These are phyloP conservation scores for Colletotrichum tanaceti DNA, from an alignment of 2,329 filamentous ascomycete species.

Conservation along the genomic window DNA sequence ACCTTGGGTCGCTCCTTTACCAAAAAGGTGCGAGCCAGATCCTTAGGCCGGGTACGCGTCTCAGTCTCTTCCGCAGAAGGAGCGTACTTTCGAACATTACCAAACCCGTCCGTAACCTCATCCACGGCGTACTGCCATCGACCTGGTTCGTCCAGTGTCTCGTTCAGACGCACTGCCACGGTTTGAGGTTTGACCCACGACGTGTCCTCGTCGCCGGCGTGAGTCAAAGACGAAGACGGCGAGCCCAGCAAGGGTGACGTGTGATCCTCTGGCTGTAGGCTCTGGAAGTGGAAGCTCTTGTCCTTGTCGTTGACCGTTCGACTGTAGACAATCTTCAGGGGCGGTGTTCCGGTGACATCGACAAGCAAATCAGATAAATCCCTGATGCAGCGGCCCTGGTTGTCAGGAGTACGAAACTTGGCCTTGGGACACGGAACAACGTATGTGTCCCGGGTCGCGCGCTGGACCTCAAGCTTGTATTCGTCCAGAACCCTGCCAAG, in stretches of 20 bases:
- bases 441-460: constrained; percentile 79
- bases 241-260: constrained; percentile 79
- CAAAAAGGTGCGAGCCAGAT: constrained; percentile 79
- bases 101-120: constrained; percentile 90
- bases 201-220: constrained; percentile 71
- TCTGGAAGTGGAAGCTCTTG: constrained; percentile 89
- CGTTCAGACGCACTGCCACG: constrained; percentile 86
- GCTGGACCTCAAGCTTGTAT: constrained; percentile 92
- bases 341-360: constrained; percentile 88
- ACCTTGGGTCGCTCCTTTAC: constrained; percentile 89
- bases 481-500: constrained; percentile 89
- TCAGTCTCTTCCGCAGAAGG: constrained; percentile 75
- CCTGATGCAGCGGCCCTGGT: constrained; percentile 79
- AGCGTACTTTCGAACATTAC: constrained; percentile 84
- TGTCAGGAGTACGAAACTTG: constrained; percentile 72
- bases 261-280: constrained; percentile 89
- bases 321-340: constrained; percentile 92
- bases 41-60: constrained; percentile 66
- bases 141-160: constrained; percentile 83
- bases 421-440: constrained; percentile 89
- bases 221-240: constrained; percentile 67
- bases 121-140: constrained; percentile 92
- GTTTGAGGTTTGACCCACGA: constrained; percentile 83
- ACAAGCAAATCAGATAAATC: constrained; percentile 88
- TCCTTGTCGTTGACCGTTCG: constrained; percentile 86